Conservation (phyloP, 78 protist genomes). For the Trichosphaerium sp. region DNA sequence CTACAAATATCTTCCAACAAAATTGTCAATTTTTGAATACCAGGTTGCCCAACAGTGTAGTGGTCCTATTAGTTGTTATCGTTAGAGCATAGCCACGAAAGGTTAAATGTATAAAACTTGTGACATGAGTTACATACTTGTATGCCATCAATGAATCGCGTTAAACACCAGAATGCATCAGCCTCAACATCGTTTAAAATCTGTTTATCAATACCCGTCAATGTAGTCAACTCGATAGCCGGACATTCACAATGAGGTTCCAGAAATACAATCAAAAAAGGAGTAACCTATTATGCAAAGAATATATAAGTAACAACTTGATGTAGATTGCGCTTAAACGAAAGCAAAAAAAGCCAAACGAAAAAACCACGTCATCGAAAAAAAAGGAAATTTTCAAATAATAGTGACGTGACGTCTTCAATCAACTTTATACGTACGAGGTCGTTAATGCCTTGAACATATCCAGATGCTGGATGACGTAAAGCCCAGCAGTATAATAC, state of each 20-base stretch:
- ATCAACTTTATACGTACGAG: no score
- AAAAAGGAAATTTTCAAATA: no score
- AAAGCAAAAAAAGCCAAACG: no score
- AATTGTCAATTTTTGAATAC: constrained; percentile 59
- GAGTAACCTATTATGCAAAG: no score
- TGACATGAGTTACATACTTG: neutral
- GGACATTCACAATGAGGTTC: no score
- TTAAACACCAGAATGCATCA: constrained; percentile 87
- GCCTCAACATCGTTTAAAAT: constrained; percentile 66
- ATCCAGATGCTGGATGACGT: constrained; percentile 92
- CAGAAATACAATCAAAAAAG: constrained; percentile 65
- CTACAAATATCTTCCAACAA: neutral
- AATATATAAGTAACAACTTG: no score
- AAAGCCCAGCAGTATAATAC: constrained; percentile 85
- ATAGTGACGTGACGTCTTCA: no score
- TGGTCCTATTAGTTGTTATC: constrained; percentile 74
- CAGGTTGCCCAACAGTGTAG: constrained; percentile 88
- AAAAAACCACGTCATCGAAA: no score
- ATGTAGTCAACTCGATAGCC: neutral
- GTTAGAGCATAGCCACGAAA: no score
- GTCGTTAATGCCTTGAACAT: constrained; percentile 96
- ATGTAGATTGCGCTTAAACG: no score
- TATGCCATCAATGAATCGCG: constrained; percentile 63
- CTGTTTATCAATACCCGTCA: neutral
- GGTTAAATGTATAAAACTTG: neutral